A percentile compares a stretch with the other conserved stretches of the same genome.
These are phyloP conservation scores for Dothideomycetidae sp. DNA, from an alignment of 2,329 filamentous ascomycete genomes.

Conservation along the genomic window DNA sequence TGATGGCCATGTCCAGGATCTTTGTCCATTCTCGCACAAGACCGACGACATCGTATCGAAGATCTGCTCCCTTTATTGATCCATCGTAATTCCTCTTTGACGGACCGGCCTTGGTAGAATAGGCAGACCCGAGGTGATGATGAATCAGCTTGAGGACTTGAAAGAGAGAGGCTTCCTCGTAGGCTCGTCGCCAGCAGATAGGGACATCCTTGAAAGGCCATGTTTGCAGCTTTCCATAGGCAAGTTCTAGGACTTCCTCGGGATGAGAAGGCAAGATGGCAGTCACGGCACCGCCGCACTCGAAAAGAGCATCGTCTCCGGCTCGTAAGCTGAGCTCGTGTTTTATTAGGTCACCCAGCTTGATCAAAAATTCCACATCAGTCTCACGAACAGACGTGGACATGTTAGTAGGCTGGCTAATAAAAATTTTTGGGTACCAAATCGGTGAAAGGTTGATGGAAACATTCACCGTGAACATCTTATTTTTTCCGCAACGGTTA, in stretches of 20 bases:
- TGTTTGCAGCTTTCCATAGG: constrained; percentile 54
- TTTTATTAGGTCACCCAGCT: no score
- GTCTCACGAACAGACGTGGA: no score
- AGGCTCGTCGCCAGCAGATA: constrained; percentile 53
- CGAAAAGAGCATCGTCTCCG: constrained; percentile 20
- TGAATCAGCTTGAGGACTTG: constrained; percentile 33
- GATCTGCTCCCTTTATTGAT: constrained; percentile 8
- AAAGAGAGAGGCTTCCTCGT: constrained; percentile 55
- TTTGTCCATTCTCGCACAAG: constrained; percentile 19
- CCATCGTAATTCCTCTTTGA: constrained; percentile 15
- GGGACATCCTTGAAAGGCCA: constrained; percentile 55
- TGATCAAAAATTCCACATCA: no score
- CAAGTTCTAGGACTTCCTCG: constrained; percentile 42
- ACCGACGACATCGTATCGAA: not conserved
- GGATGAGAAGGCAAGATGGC: constrained; percentile 24
- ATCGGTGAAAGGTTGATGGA: no score
- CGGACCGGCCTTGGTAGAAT: not conserved
- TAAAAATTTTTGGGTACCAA: no score
- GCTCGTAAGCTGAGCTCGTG: no score
- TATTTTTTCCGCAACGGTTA: no score
- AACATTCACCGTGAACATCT: no score
- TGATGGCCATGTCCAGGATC: constrained; percentile 59
- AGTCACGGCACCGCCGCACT: constrained; percentile 29
- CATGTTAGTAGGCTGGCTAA: no score
- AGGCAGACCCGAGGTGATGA: not conserved